Evolutionary conservation across 176 grass and related monocot species (phyloP).

Genomic region (Stipa capillata): DNA sequence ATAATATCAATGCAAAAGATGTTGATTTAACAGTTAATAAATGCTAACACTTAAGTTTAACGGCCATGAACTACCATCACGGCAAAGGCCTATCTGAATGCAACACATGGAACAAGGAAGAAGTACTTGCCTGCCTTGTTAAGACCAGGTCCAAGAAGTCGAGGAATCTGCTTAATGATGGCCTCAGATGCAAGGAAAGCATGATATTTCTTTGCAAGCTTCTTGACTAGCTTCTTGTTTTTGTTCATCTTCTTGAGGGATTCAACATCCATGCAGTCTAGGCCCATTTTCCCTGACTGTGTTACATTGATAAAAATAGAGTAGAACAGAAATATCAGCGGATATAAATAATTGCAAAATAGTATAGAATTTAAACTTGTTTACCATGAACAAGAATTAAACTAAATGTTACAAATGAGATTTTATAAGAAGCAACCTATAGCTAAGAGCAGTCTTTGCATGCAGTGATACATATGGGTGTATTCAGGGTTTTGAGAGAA

Average conservation of each 20-base stretch:
- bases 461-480: no score
- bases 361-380: not conserved
- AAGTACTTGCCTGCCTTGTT: conserved; percentile 74
- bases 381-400: not conserved
- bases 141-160: conserved; percentile 90
- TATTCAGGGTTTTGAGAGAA: not conserved
- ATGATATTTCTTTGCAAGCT: conserved; percentile 89
- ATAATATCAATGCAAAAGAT: not conserved
- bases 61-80: not conserved
- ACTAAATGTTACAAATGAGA: not conserved
- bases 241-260: conserved; percentile 92
- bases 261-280: conserved; percentile 89
- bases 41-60: not conserved
- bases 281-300: conserved; percentile 62
- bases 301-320: not conserved
- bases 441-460: no score
- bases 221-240: conserved; percentile 94
- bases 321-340: not conserved
- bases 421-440: not conserved
- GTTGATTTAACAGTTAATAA: not conserved
- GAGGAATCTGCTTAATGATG: conserved; percentile 91
- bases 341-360: not conserved
- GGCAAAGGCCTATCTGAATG: not conserved
- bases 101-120: not conserved
- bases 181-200: conserved; percentile 89